These are phyloP conservation scores for Millerozyma acaciae DNA, from an alignment of 805 yeast species.

Conservation along the genomic window DNA sequence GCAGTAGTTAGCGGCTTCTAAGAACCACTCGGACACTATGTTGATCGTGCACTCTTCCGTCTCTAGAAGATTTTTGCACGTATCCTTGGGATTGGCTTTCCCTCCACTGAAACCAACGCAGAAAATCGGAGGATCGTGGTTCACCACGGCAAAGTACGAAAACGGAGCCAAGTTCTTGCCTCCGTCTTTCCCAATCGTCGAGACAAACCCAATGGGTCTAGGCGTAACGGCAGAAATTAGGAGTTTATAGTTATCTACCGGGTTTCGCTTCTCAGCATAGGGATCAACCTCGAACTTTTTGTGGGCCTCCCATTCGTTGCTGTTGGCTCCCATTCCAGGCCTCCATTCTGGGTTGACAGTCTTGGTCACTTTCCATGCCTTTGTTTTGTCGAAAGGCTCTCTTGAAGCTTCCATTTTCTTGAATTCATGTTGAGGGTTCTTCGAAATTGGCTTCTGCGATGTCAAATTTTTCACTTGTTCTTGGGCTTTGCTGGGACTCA, in stretches of 20 bases:
- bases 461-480: too few species aligned
- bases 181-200: slow-evolving; percentile 45
- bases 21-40: slow-evolving; percentile 59
- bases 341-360: slow-evolving; percentile 35
- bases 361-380: slow-evolving; percentile 21
- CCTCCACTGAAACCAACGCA: slow-evolving; percentile 45
- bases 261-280: slow-evolving; percentile 32
- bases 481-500: too few species aligned
- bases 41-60: slow-evolving; percentile 54
- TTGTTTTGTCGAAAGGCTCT: too few species aligned
- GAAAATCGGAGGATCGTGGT: slow-evolving; percentile 58
- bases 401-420: too few species aligned
- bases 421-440: too few species aligned
- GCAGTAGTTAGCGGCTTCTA: slow-evolving; percentile 58
- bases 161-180: slow-evolving; percentile 55
- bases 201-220: slow-evolving; percentile 57
- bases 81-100: slow-evolving; percentile 41
- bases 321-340: slow-evolving; percentile 45
- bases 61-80: slow-evolving; percentile 44
- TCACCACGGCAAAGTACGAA: slow-evolving; percentile 48
- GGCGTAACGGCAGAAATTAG: slow-evolving; percentile 54
- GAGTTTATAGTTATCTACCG: slow-evolving; percentile 46
- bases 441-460: too few species aligned
- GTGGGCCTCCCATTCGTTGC: slow-evolving; percentile 41
- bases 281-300: slow-evolving; percentile 50